Base-by-base conservation (phyloP, 805 yeast species). In the Cyberlindnera amylophila region DNA sequence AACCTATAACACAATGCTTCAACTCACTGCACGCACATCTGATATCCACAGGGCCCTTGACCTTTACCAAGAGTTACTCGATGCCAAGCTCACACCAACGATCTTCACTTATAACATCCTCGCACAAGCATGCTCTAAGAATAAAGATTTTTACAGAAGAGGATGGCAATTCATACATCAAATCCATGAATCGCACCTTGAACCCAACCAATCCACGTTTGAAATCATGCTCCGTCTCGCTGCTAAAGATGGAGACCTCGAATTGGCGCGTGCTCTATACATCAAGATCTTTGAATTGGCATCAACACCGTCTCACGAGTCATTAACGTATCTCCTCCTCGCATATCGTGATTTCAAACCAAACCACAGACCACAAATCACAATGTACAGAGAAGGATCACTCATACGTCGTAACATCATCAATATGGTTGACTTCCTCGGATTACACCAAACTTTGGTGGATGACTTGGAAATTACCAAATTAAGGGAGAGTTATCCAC, bases 141-240 rank as follows among this genome's bases (percentile, higher is more conserved):
- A 80, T 29, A 61, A 63, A 2, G 65, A 69, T 12, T 69, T 76
- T 44, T 63, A 71, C 10, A 53, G 67, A 29, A 67, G 70, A 49
- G 95, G 96, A 0, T 91, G 97, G 97, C 74, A 76, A 41, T 82
- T 77, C 52, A 76, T 90, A 41, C 71, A 81, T 46, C 80, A 85
- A 49, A 77, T 86, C 44, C 70, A 79, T 51, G 69, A 74, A 13
- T 45, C 51, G 19, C 57, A 16, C 56, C 67, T 77, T 53, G 64
- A 46, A 67, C 79, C 47, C 16, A 63, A 64, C 34, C 43, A 72
- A 8, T 66, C 66, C 18, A 72, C 84, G 0, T 70, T 81, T 51
- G 84, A 81, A 47, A 72, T 79, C 13, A 80, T 91, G 79, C 70
- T 91, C 65, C 74, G 81, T 47, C 63, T 91, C 36, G 78, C 93